phyloP scores from a whole-genome alignment of 2,329 filamentous ascomycete species.

The Kalmusia sp. region DNA sequence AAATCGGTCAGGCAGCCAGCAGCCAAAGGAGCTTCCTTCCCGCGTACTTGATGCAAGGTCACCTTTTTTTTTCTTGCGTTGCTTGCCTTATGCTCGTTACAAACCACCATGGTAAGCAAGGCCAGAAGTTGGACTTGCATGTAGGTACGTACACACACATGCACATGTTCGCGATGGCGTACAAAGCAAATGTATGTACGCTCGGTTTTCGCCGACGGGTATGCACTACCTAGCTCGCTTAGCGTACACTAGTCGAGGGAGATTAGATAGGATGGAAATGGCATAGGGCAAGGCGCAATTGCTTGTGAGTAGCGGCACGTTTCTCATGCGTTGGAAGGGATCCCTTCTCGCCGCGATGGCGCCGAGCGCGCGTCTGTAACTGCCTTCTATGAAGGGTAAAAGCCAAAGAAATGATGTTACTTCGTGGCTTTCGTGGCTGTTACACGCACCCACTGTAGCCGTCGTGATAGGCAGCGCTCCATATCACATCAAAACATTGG shows the following conservation, averaged over 20 bases:
- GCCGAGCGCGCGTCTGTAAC: constrained; percentile 2
- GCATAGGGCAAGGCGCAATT: no score
- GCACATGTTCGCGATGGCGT: no score
- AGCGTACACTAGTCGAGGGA: no score
- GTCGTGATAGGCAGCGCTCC: background rate
- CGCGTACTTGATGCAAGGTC: constrained; percentile 4
- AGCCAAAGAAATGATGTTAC: background rate
- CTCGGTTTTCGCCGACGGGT: background rate
- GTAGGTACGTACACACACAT: no score
- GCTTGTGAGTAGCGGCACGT: constrained; percentile 2
- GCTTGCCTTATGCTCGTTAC: background rate
- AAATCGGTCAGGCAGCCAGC: background rate
- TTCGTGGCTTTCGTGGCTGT: background rate
- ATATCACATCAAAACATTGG: no score
- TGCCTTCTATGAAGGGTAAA: constrained; percentile 7
- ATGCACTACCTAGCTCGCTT: no score
- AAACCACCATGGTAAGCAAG: no score
- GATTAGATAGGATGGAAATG: no score
- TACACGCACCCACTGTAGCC: background rate
- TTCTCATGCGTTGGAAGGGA: constrained; percentile 1
- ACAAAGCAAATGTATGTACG: no score
- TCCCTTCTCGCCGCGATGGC: background rate
- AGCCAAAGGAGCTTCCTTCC: constrained; percentile 1
- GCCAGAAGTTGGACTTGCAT: no score
- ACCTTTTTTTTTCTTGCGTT: background rate